Evolutionary conservation across 306 rosid genomes (phyloP), one percentile per base, ranked within the genome.

Genomic region (Pueraria montana): DNA sequence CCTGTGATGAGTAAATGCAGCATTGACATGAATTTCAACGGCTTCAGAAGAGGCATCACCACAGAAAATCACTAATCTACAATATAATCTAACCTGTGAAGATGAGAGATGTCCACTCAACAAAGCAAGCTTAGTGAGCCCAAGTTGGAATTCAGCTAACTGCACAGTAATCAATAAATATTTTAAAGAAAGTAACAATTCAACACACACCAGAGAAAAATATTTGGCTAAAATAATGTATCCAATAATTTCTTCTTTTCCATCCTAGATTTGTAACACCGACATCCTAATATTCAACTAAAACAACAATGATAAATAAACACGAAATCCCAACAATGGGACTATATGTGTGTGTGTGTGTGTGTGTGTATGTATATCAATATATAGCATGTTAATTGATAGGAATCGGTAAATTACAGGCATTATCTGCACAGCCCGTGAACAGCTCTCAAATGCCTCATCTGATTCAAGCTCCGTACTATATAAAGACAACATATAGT

Each of bases 101-200:
- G 97, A 92, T 74, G 94, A 91, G 74, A 95, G 92, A 87, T 95
- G 87, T 34, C 94, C 98, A 17, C 96, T 88, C 76, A 67, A 82
- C 83, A 91, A 84, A 86, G 99, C 97, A 84, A 95, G 98, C 92
- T 91, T 89, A 40, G 94, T 84, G 24, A 95, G 98, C 55, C 99
- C 99, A 77, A 95, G 86, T 89, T 95, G 99, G 76, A 95, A 95
- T 84, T 95, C 97, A 40, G 94, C 91, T 87, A 95, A 88, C 98
- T 95, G 91, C 89, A 88, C 40, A 70, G 48, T 66, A 80, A 73
- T 64, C 49, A 43, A 77, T 42, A 75, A 55, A 32, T 14, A 42
- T 46, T 71, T 76, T 14, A 80, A 72, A 55, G 77, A 48, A 80
- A 66, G 64, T 49, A 46, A 74, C 61, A 56, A 71, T 52, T 52